These are phyloP conservation scores for Phaeolepiota aurea DNA, from an alignment of 768 basidiomycete species.

Conservation along the genomic window DNA sequence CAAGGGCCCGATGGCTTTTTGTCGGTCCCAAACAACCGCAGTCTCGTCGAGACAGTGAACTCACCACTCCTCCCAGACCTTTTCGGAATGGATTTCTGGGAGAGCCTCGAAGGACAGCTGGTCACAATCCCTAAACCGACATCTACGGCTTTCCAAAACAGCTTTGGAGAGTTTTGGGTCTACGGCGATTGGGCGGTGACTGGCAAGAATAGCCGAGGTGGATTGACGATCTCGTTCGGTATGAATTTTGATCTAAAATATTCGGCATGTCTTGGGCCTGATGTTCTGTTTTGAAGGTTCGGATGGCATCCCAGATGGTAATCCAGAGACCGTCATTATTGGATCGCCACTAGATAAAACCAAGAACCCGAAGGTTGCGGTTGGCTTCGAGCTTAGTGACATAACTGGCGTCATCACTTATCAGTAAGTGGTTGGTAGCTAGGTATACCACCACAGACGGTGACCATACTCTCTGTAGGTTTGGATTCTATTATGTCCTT, in stretches of 20 bases:
- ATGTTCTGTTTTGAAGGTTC: constrained; percentile 22
- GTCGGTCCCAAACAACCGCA: constrained; percentile 45
- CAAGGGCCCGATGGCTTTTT: constrained; percentile 45
- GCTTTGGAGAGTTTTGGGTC: constrained; percentile 51
- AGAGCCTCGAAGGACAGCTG: constrained; percentile 50
- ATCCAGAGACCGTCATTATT: constrained; percentile 49
- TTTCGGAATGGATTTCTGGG: constrained; percentile 59
- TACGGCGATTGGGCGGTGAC: constrained; percentile 48
- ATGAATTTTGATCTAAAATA: constrained; percentile 10
- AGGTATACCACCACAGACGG: constrained; percentile 29
- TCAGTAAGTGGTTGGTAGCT: constrained; percentile 25
- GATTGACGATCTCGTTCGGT: constrained; percentile 43
- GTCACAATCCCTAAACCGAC: constrained; percentile 42
- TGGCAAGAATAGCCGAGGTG: constrained; percentile 48
- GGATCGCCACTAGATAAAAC: constrained; percentile 47
- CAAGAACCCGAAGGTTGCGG: constrained; percentile 35
- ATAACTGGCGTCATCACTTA: constrained; percentile 50
- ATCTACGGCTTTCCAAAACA: constrained; percentile 41
- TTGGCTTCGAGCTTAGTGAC: constrained; percentile 38
- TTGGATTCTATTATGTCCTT: constrained; percentile 49
- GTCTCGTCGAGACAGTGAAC: constrained; percentile 34
- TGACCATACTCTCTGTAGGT: constrained; percentile 16
- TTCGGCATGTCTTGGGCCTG: constrained; percentile 2
- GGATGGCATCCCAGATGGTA: constrained; percentile 43
- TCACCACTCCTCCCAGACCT: constrained; percentile 37